Base-by-base conservation (phyloP, 83 land plant genomes). In the Picea mariana region DNA sequence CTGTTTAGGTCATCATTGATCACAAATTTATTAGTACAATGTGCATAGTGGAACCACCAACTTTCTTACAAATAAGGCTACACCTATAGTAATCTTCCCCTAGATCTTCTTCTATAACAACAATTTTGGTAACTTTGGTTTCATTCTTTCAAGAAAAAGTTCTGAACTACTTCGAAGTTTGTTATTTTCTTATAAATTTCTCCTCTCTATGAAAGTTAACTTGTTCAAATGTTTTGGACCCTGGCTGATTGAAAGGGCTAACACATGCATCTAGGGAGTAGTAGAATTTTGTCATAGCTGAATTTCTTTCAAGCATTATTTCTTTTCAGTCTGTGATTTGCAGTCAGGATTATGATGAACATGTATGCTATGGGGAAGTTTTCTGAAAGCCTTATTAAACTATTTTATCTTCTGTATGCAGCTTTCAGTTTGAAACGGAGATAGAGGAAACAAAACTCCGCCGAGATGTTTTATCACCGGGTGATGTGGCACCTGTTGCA, bases 361-460 rank as follows among this genome's bases (percentile, higher is more conserved):
- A 52, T 12, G 58, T 52, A 52, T 52, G 58, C 13, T 11, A 52
- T 52, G 58, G 13, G 15, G 58, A 11, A 52, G 58, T 52, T 52
- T 52, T 52, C 13, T 52, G 15, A 52, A 52, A 52, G 12, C 49
- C 34, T 18, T 12, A 18, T 47, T 20, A 27, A 38, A 17, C 38
- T 80, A 58, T 66, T 27, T 76, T 58, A 17, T 61, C 4, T 84
- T 66, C 18, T 62, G 40, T 76, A 55, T 86, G 79, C 92, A 96
- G 99, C 76, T 90, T 96, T 80, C 99, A 96, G 77, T 96, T 96
- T 83, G 99, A 96, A 87, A 94, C 99, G 47, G 97, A 96, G 82
- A 90, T 81, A n/a, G 99, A 94, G 86, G 93, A 86, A 77, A 77
- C 81, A 23, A 92, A 92, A 75, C 91, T 93, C 34, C 90, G 99